Evolutionary conservation across 2,329 filamentous ascomycete genomes (phyloP), one percentile per base, ranked within the genome.

Genomic region (Proliferodiscus dingleyae): DNA sequence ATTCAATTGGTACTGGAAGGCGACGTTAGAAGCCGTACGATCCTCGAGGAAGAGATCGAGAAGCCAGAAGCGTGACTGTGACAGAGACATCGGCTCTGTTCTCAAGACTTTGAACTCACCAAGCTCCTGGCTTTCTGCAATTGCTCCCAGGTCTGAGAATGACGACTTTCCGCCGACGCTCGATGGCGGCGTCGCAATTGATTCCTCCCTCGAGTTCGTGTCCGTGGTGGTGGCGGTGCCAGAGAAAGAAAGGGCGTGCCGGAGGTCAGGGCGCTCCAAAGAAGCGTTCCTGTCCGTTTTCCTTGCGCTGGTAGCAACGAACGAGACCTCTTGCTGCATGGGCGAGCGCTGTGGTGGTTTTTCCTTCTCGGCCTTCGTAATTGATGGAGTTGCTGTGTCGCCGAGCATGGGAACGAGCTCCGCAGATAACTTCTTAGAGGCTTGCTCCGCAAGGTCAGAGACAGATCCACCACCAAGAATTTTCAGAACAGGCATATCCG

Each of bases 401-500:
- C 32, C 22, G 24, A 22, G 19, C 26, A 15, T 30, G 32, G 46
- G 11, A 38, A 22, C 16, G 33, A 41, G 32, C 23, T 46, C 36
- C 30, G 16, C 21, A 13, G 43, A 37, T 15, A 45, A 19, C 24
- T 45, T 45, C 19, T 33, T 26, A 15, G 28, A 44, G 4, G 30
- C 45, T 23, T 37, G 22, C 5, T 33, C 23, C 10, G 22, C 19
- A 19, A 46, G 37, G 18, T 61, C 59, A n/a, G 23, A 26, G 26
- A 57, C 41, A 13, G 52, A 58, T 5, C 44, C 54, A 6, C 66
- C 68, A 7, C 66, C 61, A 3, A 74, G 51, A 29, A 77, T 63
- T 46, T 71, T 71, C 3, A 76, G 58, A 2, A 75, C 66, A 0
- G 71, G 68, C 1, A 77, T 64, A 37, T 76, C 68, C 0, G 68